Evolutionary conservation across 1,284 basidiomycete genomes (phyloP).

Genomic region (Papiliotrema flavescens): DNA sequence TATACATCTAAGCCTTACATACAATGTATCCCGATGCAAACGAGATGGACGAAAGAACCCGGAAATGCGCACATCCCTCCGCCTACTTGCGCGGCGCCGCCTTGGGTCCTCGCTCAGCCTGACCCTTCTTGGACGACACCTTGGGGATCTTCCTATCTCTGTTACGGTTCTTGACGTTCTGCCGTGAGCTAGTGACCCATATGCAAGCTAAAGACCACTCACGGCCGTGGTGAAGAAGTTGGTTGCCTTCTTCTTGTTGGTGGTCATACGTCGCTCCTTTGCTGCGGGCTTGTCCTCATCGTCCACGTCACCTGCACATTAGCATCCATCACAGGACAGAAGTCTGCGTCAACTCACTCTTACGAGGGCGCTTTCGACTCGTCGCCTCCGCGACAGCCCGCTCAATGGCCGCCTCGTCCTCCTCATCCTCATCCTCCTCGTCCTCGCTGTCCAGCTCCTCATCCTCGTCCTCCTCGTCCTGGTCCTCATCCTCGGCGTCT

Average conservation of each 20-base stretch:
- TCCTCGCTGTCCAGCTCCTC: conserved; percentile 31
- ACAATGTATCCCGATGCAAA: not conserved
- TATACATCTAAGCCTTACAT: not conserved
- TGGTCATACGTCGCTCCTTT: conserved; percentile 79
- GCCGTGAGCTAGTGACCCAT: not conserved
- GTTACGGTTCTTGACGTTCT: conserved; percentile 85
- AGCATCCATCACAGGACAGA: conserved; percentile 1
- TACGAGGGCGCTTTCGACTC: conserved; percentile 1
- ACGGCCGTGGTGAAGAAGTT: conserved; percentile 80
- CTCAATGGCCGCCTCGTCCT: conserved; percentile 18
- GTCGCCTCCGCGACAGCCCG: conserved; percentile 18
- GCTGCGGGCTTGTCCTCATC: conserved; percentile 28
- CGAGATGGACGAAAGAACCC: too few species aligned
- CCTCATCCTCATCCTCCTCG: conserved; percentile 29
- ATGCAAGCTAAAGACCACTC: conserved; percentile 4
- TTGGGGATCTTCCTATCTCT: conserved; percentile 46
- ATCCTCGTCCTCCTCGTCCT: conserved; percentile 24
- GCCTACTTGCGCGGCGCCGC: conserved; percentile 1
- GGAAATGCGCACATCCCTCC: too few species aligned
- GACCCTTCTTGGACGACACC: conserved; percentile 17
- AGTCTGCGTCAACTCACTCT: conserved; percentile 6
- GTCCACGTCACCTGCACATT: conserved; percentile 16
- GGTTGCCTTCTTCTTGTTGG: conserved; percentile 84
- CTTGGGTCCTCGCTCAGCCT: conserved; percentile 3
- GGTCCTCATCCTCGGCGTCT: conserved; percentile 47